Evolutionary conservation across 768 basidiomycete genomes (phyloP), one percentile per base, ranked within the genome.

Genomic region (Nidularia sp.): DNA sequence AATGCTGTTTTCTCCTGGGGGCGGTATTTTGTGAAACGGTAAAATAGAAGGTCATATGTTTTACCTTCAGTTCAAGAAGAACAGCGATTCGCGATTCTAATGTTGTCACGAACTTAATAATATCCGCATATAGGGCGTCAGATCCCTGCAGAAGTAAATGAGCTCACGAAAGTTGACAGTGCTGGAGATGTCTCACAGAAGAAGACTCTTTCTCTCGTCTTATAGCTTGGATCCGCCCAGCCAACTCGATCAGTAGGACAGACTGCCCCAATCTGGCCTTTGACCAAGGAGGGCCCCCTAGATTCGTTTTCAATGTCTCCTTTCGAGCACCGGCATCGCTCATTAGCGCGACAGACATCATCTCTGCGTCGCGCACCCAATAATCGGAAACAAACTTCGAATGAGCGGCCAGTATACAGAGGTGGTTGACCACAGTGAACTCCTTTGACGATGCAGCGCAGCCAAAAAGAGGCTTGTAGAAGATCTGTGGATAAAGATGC

Each of bases 391-490:
- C 68, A 59, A 80, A 79, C 32, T 71, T 75, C 4, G 80, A 71
- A 50, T 86, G 57, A 1, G 78, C 72, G 10, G 71, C 68, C 45
- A 90, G 62, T 3, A 76, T 71, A 44, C 79, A 76, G 0, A 89
- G 74, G 54, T 88, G 79, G 49, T 78, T 80, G 8, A 80, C 71
- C 7, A 87, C 72, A 8, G 77, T 72, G n/a, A 78, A 60, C 50
- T 83, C 83, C 57, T 85, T 86, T 42, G 74, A 72, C 0, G 86
- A 82, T 2, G 81, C 80, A 0, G 88, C 85, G 54, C 86, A 88
- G 0, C 75, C 66, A 59, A 90, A 88, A 6, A 91, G 66, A 0
- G 86, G 84, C 61, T 84, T 87, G 70, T 81, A 90, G 66, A 91
- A 88, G 0, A 83, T 54, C 48, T 77, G 82, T 0, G 87, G 88